Evolutionary conservation across 1,284 basidiomycete species (phyloP).

Genomic region (Apiotrichum akiyoshidainum): DNA sequence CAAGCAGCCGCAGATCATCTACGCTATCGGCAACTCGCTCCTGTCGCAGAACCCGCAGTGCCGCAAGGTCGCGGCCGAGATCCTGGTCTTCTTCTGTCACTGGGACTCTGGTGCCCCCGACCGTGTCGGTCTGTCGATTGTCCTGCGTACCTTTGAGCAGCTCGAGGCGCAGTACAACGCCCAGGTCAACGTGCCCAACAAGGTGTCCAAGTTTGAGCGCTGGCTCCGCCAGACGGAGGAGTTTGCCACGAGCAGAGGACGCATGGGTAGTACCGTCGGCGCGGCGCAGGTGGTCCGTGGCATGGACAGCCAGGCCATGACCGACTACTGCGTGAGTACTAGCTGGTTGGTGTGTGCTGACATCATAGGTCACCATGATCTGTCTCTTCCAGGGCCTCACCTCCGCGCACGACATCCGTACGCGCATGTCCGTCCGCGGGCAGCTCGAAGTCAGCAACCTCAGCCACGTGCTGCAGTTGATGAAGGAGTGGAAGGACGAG

Average conservation of each 20-base stretch:
- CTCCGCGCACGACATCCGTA: conserved; percentile 40
- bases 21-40: conserved; percentile 77
- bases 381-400: conserved; percentile 31
- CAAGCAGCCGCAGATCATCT: conserved; percentile 71
- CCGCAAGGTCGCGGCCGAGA: conserved; percentile 75
- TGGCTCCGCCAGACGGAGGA: conserved; percentile 85
- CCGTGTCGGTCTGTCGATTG: conserved; percentile 53
- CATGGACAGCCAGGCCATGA: conserved; percentile 27
- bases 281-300: conserved; percentile 80
- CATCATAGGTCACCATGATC: conserved; percentile 32
- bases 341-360: neutral
- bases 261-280: conserved; percentile 92
- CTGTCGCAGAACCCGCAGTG: conserved; percentile 78
- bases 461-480: conserved; percentile 67
- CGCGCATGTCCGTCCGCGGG: conserved; percentile 49
- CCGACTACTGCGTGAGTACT: conserved; percentile 41
- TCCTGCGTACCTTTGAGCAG: conserved; percentile 54
- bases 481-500: conserved; percentile 61
- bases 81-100: conserved; percentile 57
- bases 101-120: conserved; percentile 45
- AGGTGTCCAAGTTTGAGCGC: conserved; percentile 69
- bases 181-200: conserved; percentile 54
- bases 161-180: conserved; percentile 41
- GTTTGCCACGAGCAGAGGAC: conserved; percentile 77
- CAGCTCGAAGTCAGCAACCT: conserved; percentile 88